Evolutionary conservation across 495 filamentous ascomycete genomes (phyloP).

Genomic region (Neurospora sublineolata): DNA sequence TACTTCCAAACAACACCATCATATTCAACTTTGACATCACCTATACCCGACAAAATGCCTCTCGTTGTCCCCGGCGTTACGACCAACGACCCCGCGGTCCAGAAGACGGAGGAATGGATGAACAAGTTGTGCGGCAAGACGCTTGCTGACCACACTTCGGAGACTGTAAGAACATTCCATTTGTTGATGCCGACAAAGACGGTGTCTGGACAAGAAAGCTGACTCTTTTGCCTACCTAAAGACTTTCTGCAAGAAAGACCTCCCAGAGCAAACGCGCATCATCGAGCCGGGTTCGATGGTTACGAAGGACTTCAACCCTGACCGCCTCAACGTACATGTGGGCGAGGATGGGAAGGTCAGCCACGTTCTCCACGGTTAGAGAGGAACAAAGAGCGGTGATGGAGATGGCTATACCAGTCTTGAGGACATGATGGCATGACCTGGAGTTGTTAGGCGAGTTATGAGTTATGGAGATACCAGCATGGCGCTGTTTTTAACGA

Average conservation of each 20-base stretch:
- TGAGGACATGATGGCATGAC: not conserved
- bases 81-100: conserved; percentile 36
- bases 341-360: conserved; percentile 62
- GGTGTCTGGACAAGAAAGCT: conserved; percentile 4
- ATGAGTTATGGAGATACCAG: not conserved
- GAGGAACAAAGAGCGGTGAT: not conserved
- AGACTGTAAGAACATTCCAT: conserved; percentile 26
- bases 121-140: conserved; percentile 72
- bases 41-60: conserved; percentile 49
- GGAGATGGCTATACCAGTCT: not conserved
- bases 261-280: conserved; percentile 57
- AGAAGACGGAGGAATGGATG: conserved; percentile 53
- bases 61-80: conserved; percentile 70
- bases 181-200: not conserved
- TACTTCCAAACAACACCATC: not conserved
- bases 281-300: conserved; percentile 50
- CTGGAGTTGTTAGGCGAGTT: not conserved
- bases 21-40: not conserved
- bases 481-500: not conserved
- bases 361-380: conserved; percentile 50
- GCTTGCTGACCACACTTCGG: conserved; percentile 28
- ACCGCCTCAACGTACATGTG: conserved; percentile 61
- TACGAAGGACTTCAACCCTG: conserved; percentile 49
- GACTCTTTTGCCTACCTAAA: conserved; percentile 19
- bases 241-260: conserved; percentile 66